These are phyloP conservation scores for Stemphylium vesicarium DNA, from an alignment of 2,329 filamentous ascomycete species.

Conservation along the genomic window DNA sequence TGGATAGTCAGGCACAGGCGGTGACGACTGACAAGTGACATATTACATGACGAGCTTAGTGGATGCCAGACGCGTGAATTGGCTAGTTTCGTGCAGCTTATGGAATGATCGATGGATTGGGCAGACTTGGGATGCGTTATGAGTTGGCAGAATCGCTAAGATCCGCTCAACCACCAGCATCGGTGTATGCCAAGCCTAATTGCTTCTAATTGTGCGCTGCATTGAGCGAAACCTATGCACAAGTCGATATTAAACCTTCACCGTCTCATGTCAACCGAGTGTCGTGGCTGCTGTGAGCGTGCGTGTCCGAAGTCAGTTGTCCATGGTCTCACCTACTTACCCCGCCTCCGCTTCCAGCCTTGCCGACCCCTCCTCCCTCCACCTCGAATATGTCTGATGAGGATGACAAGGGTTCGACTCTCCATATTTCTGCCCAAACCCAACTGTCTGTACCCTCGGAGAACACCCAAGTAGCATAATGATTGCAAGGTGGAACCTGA, in stretches of 20 bases:
- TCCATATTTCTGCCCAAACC: background rate
- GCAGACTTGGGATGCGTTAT: constrained; percentile 43
- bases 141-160: constrained; percentile 46
- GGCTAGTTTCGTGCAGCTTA: constrained; percentile 46
- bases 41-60: constrained; percentile 46
- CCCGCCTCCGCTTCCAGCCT: constrained; percentile 8
- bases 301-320: constrained; percentile 1
- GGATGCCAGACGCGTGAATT: constrained; percentile 28
- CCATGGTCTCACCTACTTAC: constrained; percentile 3
- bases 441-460: background rate
- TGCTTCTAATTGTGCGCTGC: constrained; percentile 2
- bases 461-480: background rate
- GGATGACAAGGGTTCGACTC: background rate
- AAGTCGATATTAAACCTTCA: background rate
- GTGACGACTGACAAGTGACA: constrained; percentile 47
- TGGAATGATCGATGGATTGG: constrained; percentile 38
- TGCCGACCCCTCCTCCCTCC: constrained; percentile 9
- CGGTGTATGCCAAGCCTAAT: constrained; percentile 17
- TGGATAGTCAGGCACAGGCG: constrained; percentile 39
- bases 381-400: background rate
- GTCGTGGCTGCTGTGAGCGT: background rate
- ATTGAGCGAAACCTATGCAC: constrained; percentile 4
- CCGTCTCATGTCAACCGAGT: constrained; percentile 2
- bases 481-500: background rate
- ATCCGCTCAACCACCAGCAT: constrained; percentile 30